phyloP scores from a whole-genome alignment of 148 eudicot genomes.

The Polygonum maritimum region DNA sequence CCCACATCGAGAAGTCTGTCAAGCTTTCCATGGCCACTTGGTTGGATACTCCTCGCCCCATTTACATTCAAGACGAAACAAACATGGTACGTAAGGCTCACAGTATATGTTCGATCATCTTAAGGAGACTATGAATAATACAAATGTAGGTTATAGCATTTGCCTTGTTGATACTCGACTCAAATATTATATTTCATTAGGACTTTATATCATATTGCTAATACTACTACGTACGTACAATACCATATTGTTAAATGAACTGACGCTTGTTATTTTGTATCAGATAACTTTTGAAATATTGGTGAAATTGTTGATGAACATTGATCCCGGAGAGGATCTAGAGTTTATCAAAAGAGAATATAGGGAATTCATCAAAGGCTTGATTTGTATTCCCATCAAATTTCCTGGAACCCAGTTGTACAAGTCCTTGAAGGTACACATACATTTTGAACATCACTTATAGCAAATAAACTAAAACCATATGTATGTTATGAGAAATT shows the following conservation, averaged over 20 bases:
- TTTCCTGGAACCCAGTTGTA: conserved; percentile 74
- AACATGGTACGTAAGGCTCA: conserved; percentile 30
- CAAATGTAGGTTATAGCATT: too few relatives aligned
- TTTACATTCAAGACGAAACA: conserved; percentile 78
- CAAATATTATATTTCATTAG: too few relatives aligned
- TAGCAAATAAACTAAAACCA: too few relatives aligned
- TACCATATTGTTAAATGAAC: too few relatives aligned
- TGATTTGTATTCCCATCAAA: conserved; percentile 78
- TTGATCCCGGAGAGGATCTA: conserved; percentile 69
- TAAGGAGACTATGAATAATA: too few relatives aligned
- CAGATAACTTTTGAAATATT: conserved; percentile 79
- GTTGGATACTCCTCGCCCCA: conserved; percentile 20
- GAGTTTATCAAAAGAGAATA: conserved; percentile 59
- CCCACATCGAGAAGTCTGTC: conserved; percentile 42
- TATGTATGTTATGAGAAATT: too few relatives aligned
- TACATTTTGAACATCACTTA: background rate
- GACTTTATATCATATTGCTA: too few relatives aligned
- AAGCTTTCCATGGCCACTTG: conserved; percentile 43
- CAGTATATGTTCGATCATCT: background rate
- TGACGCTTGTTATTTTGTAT: background rate
- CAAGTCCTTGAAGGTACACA: conserved; percentile 60
- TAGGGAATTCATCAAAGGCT: conserved; percentile 72
- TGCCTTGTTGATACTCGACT: too few relatives aligned
- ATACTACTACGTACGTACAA: too few relatives aligned
- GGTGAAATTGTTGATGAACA: conserved; percentile 56